Conservation (phyloP, 768 basidiomycete species). For the Lentinus tigrinus region DNA sequence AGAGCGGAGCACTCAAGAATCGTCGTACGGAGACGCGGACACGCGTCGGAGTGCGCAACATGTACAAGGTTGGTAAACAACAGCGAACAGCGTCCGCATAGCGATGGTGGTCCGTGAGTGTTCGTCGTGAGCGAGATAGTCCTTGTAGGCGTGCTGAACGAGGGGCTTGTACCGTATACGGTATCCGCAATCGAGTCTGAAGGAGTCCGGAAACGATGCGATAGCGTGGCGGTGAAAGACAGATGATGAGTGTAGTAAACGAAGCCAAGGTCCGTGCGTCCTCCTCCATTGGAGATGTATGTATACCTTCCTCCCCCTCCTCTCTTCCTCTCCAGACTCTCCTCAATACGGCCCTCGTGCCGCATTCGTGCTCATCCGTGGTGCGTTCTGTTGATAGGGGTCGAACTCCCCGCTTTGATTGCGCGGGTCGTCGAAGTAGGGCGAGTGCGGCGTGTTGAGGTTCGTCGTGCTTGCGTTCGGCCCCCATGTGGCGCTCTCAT, state of each 20-base stretch:
- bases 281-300: conserved; percentile 3
- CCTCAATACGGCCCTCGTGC: conserved; percentile 14
- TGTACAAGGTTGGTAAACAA: not conserved
- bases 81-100: not conserved
- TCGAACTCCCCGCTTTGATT: conserved; percentile 35
- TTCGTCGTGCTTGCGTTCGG: conserved; percentile 49
- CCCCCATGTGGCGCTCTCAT: conserved; percentile 52
- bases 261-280: conserved; percentile 20
- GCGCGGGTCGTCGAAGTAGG: conserved; percentile 36
- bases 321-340: not conserved
- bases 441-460: conserved; percentile 36
- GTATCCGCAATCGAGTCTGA: too few relatives aligned
- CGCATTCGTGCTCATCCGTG: conserved; percentile 26
- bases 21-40: too few relatives aligned
- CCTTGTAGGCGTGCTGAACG: too few relatives aligned
- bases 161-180: too few relatives aligned
- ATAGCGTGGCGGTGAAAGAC: conserved; percentile 12
- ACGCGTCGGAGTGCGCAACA: too few relatives aligned
- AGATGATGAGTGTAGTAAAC: conserved; percentile 7
- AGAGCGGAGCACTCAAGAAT: too few relatives aligned
- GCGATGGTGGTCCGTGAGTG: too few relatives aligned
- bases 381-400: conserved; percentile 32
- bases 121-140: too few relatives aligned
- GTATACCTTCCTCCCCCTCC: not conserved
- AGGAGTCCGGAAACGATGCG: not conserved